Base-by-base conservation (phyloP, 2,329 filamentous ascomycete species). In the Colletotrichum filicis region DNA sequence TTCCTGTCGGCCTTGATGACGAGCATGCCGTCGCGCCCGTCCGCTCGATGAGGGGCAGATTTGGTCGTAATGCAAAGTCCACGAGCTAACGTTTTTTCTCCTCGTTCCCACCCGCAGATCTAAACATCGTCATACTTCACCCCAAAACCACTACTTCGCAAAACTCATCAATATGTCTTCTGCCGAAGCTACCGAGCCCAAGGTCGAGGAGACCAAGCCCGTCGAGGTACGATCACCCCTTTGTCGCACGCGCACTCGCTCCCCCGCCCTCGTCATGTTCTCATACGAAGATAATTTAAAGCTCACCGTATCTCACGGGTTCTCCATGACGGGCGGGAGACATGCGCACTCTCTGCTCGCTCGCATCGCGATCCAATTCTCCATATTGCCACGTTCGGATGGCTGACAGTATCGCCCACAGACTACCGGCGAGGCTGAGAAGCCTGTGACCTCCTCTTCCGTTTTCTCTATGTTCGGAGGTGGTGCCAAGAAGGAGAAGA, bases 381-480 rank as follows among this genome's bases (percentile, higher is more conserved):
- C 52, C 26, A 61, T 19, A 24, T n/a, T 52, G 19, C 37, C 9
- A 49, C 53, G 22, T 16, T 3, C 35, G 42, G 37, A 68, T 59
- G 53, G 57, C 71, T 74, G 28, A 74, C 35, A 22, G 24, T 53
- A 46, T n/a, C 16, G 11, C 5, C 28, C 22, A 8, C 22, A 73
- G 67, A 42, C 76, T 52, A 70, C 76, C 68, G 75, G 72, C 69
- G 78, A 79, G 66, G 74, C 72, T 49, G 79, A 80, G 74, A 82
- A 85, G 80, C 83, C 87, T 70, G 85, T 89, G 68, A 90, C 87
- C 75, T 87, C 88, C 22, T 90, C 90, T 9, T 88, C 90, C 78
- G 94, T 98, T 76, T 98, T 98, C 88, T 96, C 94, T 84, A 98
- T 99, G 97, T 99, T 99, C 82, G 97, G 97, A 79, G 97, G 97